These are phyloP conservation scores for Yamadazyma kitorensis DNA, from an alignment of 805 yeast species.

Conservation along the genomic window DNA sequence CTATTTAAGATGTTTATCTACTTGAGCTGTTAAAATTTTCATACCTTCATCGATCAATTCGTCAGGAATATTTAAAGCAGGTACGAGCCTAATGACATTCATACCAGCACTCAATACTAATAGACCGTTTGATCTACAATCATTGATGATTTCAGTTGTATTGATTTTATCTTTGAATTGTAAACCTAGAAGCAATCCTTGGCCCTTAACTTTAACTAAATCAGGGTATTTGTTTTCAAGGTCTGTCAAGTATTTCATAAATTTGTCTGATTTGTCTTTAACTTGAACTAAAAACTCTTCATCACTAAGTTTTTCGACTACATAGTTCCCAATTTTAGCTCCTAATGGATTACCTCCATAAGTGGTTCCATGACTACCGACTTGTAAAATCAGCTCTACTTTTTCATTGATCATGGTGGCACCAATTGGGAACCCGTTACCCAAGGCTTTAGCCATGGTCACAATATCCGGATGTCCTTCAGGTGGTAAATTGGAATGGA, in stretches of 20 bases:
- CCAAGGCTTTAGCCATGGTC: slow-evolving; percentile 94
- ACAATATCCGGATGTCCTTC: slow-evolving; percentile 93
- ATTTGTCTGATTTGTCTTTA: slow-evolving; percentile 53
- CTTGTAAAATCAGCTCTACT: slow-evolving; percentile 67
- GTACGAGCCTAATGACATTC: slow-evolving; percentile 86
- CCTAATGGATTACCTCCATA: slow-evolving; percentile 97
- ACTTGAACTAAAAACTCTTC: slow-evolving; percentile 61
- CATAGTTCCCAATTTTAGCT: slow-evolving; percentile 74
- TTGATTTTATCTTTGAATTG: slow-evolving; percentile 58
- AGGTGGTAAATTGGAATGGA: slow-evolving; percentile 70
- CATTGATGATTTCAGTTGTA: slow-evolving; percentile 60
- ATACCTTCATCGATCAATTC: slow-evolving; percentile 70
- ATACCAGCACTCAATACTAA: slow-evolving; percentile 89
- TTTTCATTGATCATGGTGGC: slow-evolving; percentile 85
- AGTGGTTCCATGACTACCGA: slow-evolving; percentile 98
- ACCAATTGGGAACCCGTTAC: slow-evolving; percentile 95
- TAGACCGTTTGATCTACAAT: slow-evolving; percentile 77
- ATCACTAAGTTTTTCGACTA: slow-evolving; percentile 64
- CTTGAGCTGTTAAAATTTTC: slow-evolving; percentile 57
- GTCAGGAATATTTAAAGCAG: slow-evolving; percentile 81
- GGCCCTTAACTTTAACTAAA: slow-evolving; percentile 75
- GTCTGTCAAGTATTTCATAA: slow-evolving; percentile 48
- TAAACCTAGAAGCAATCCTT: slow-evolving; percentile 83
- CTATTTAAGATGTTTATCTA: too few species aligned
- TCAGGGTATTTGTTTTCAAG: slow-evolving; percentile 57